A percentile compares a stretch with the other conserved stretches of the same genome.
Conservation (phyloP, 768 basidiomycete species). For the Wakefieldia striispora region DNA sequence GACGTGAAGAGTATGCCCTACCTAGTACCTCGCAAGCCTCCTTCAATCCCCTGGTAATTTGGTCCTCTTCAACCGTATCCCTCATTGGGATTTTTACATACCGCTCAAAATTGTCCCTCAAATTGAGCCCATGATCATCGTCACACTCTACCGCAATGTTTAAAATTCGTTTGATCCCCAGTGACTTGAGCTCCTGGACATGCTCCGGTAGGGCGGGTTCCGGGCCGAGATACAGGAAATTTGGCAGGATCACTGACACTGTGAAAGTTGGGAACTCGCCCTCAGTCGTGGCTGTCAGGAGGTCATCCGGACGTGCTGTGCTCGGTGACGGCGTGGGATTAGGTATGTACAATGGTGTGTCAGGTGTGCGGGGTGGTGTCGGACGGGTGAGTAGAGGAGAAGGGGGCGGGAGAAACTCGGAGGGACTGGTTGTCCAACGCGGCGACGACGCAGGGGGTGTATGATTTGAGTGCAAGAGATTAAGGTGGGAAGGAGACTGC, state of each 20-base stretch:
- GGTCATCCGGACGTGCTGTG: conserved; percentile 59
- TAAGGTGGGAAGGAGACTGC: conserved; percentile 60
- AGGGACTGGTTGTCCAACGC: conserved; percentile 35
- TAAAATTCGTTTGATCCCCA: conserved; percentile 84
- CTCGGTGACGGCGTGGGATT: conserved; percentile 45
- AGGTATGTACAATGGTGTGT: conserved; percentile 34
- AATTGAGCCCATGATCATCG: conserved; percentile 68
- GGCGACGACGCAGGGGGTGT: conserved; percentile 52
- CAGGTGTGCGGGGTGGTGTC: conserved; percentile 39
- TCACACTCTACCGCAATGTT: conserved; percentile 93
- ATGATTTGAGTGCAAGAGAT: conserved; percentile 56
- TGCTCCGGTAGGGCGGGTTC: conserved; percentile 77
- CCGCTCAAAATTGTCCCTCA: conserved; percentile 73
- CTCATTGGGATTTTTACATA: conserved; percentile 90
- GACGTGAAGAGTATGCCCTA: conserved; percentile 40
- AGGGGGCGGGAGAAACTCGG: conserved; percentile 40
- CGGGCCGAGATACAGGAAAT: conserved; percentile 89
- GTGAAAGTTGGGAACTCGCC: conserved; percentile 66
- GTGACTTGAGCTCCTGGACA: conserved; percentile 63
- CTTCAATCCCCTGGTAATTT: conserved; percentile 74
- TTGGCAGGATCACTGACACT: conserved; percentile 89
- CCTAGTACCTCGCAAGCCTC: conserved; percentile 87
- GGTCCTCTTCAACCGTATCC: conserved; percentile 93
- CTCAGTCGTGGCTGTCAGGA: conserved; percentile 22
- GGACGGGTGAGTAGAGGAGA: conserved; percentile 24